Conservation (phyloP, 768 basidiomycete genomes). For the Gyrodon lividus region DNA sequence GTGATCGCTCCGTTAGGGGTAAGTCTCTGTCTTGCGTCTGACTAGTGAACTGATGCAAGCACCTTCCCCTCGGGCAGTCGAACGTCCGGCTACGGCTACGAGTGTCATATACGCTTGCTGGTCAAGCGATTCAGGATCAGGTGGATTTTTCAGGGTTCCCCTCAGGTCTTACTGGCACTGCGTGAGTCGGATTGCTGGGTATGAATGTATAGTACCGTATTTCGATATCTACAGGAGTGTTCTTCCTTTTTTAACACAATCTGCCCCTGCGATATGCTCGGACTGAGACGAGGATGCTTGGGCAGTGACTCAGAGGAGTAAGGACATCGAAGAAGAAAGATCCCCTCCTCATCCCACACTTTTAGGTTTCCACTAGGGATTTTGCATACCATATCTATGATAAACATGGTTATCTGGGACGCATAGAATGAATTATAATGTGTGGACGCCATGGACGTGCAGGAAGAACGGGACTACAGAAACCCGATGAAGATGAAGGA, state of each 20-base stretch:
- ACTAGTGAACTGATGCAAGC: slow-evolving; percentile 11
- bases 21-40: slow-evolving; percentile 28
- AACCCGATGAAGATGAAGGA: no score
- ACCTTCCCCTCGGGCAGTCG: slow-evolving; percentile 46
- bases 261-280: no score
- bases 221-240: slow-evolving; percentile 23
- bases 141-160: slow-evolving; percentile 94
- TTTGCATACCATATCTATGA: no score
- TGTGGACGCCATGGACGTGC: no score
- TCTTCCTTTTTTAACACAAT: not conserved
- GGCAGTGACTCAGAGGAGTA: no score
- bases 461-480: no score
- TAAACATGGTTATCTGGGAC: no score
- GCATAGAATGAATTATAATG: no score
- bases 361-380: no score
- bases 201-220: slow-evolving; percentile 13
- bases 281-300: no score
- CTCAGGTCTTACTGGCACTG: slow-evolving; percentile 57
- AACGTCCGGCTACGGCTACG: slow-evolving; percentile 82
- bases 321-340: no score
- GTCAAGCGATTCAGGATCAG: slow-evolving; percentile 81
- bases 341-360: no score
- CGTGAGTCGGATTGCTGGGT: slow-evolving; percentile 14
- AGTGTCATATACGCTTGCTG: slow-evolving; percentile 71
- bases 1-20: slow-evolving; percentile 87